These are phyloP conservation scores for Cyphellophora europaea DNA, from an alignment of 2,329 filamentous ascomycete species.

Conservation along the genomic window DNA sequence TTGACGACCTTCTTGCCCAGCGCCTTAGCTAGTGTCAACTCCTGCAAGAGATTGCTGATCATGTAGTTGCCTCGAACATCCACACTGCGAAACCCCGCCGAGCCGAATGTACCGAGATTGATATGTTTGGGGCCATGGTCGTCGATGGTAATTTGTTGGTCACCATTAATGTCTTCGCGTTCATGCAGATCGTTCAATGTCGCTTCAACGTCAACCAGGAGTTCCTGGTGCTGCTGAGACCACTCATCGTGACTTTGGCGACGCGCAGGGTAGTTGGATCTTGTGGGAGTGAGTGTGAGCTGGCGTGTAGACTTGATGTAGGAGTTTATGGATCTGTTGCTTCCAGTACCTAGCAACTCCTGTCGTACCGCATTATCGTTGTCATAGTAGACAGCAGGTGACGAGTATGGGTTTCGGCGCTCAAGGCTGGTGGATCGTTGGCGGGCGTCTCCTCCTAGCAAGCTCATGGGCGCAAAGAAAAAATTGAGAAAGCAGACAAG, in stretches of 20 bases:
- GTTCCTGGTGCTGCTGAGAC: conserved; percentile 61
- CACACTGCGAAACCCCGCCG: conserved; percentile 76
- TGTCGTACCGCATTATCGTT: conserved; percentile 35
- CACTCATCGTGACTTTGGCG: conserved; percentile 56
- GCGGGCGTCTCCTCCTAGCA: conserved; percentile 28
- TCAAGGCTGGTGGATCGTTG: conserved; percentile 31
- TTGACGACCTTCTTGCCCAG: conserved; percentile 83
- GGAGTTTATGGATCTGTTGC: conserved; percentile 46
- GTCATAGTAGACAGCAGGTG: conserved; percentile 52
- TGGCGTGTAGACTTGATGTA: conserved; percentile 17
- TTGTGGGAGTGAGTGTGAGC: conserved; percentile 4
- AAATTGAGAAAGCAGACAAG: too few relatives aligned
- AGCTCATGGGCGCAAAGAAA: conserved; percentile 24
- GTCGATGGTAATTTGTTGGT: conserved; percentile 97
- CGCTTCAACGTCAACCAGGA: conserved; percentile 76
- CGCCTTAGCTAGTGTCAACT: conserved; percentile 84
- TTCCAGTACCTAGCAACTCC: conserved; percentile 34
- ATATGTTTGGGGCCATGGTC: conserved; percentile 90
- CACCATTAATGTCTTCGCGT: conserved; percentile 86
- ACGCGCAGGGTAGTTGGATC: conserved; percentile 19
- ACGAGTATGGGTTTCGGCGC: conserved; percentile 44
- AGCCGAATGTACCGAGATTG: conserved; percentile 73
- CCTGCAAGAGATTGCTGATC: conserved; percentile 91
- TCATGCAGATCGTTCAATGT: conserved; percentile 70
- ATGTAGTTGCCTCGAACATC: conserved; percentile 95